phyloP scores from a whole-genome alignment of 768 basidiomycete species.

The Arthromyces matolae region DNA sequence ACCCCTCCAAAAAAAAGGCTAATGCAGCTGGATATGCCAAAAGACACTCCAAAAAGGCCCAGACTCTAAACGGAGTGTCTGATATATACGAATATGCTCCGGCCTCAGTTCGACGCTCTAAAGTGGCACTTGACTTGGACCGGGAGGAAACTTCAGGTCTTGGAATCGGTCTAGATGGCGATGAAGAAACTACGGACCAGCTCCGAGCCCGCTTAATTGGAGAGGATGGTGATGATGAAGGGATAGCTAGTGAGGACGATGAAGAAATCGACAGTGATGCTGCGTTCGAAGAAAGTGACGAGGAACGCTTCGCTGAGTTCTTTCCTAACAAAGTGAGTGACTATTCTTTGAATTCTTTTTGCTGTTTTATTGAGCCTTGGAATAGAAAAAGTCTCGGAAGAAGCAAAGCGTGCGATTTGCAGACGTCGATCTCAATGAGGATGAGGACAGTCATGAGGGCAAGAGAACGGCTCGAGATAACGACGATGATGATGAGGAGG shows the following conservation, averaged over 20 bases:
- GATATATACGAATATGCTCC: slow-evolving; percentile 68
- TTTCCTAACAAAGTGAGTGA: slow-evolving; percentile 40
- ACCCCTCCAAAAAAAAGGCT: slow-evolving; percentile 25
- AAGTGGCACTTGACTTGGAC: slow-evolving; percentile 52
- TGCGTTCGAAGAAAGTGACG: slow-evolving; percentile 80
- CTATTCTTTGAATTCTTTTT: background rate
- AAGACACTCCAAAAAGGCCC: slow-evolving; percentile 44
- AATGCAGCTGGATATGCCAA: slow-evolving; percentile 51
- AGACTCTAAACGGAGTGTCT: slow-evolving; percentile 24
- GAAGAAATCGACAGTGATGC: slow-evolving; percentile 85
- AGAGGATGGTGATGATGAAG: slow-evolving; percentile 47
- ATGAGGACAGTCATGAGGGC: slow-evolving; percentile 33
- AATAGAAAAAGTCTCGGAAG: slow-evolving; percentile 24
- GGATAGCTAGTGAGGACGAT: slow-evolving; percentile 67
- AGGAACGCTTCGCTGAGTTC: slow-evolving; percentile 73
- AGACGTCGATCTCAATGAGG: slow-evolving; percentile 68
- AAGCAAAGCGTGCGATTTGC: slow-evolving; percentile 38
- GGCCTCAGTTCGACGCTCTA: slow-evolving; percentile 46
- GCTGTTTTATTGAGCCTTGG: background rate
- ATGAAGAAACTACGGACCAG: slow-evolving; percentile 37
- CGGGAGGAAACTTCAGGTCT: slow-evolving; percentile 47
- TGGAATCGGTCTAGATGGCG: slow-evolving; percentile 40
- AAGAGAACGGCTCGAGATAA: slow-evolving; percentile 36
- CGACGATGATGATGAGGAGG: slow-evolving; percentile 38
- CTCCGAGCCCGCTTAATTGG: slow-evolving; percentile 47